These are phyloP conservation scores for Aspergillus pseudoviridinutans DNA, from an alignment of 2,329 filamentous ascomycete species.

Conservation along the genomic window DNA sequence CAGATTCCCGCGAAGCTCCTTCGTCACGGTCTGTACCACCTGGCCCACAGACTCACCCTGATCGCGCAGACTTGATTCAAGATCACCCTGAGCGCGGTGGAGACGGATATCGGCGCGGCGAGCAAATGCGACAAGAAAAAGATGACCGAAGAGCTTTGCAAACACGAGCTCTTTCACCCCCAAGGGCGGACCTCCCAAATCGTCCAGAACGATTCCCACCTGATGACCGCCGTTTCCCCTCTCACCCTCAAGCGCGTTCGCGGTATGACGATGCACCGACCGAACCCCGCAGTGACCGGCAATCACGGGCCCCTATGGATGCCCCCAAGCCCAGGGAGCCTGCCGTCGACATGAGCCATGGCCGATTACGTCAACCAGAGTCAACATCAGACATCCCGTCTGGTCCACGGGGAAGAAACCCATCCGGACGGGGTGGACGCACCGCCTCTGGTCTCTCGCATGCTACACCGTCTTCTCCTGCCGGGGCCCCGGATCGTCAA, in stretches of 20 bases:
- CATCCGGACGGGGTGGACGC: constrained; percentile 35
- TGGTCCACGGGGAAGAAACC: constrained; percentile 48
- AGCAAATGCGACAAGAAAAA: constrained; percentile 25
- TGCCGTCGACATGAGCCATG: constrained; percentile 43
- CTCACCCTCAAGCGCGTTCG: constrained; percentile 20
- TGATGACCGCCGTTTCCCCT: constrained; percentile 32
- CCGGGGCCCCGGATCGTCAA: constrained; percentile 34
- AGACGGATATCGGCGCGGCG: constrained; percentile 30
- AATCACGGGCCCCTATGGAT: constrained; percentile 21
- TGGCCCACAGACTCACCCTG: constrained; percentile 27
- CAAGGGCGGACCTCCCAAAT: constrained; percentile 26
- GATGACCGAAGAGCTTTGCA: constrained; percentile 30
- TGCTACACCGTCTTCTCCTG: constrained; percentile 12
- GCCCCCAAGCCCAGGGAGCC: constrained; percentile 35
- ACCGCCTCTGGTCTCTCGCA: constrained; percentile 31
- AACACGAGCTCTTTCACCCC: constrained; percentile 23
- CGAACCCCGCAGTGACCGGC: constrained; percentile 49
- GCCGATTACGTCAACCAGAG: constrained; percentile 43
- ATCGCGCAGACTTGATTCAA: constrained; percentile 32
- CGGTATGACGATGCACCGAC: constrained; percentile 48
- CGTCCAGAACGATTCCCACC: constrained; percentile 36
- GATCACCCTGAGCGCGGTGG: constrained; percentile 27
- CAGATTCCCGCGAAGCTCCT: constrained; percentile 24
- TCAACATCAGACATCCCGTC: constrained; percentile 46
- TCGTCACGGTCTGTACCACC: constrained; percentile 22